Evolutionary conservation across 108 stramenopile genomes (phyloP), one percentile per base, ranked within the genome.

Genomic region (Skeletonema grethae): DNA sequence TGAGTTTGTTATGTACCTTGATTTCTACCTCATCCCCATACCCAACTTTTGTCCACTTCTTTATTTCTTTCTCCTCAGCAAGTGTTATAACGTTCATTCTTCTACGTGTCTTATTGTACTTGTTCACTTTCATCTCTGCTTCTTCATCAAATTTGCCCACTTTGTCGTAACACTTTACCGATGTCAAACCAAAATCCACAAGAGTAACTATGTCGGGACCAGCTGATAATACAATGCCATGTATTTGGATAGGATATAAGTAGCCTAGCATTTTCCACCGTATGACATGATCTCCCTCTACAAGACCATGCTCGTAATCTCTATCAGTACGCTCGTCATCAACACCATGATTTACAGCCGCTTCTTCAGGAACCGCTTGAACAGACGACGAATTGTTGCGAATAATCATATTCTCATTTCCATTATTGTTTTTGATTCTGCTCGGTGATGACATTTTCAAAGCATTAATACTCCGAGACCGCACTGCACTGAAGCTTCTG

Each of bases 121-220:
- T 60, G 6, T 57, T 45, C 10, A 39, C 58, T 15, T 48, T 59
- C 35, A 59, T 58, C 20, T 75, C 78, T 11, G 30, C 72, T 18
- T 70, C 67, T 15, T 65, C 69, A 45, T 70, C 58, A 32, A 60
- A 50, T 8, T 56, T 24, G 0, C 73, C 79, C 13, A 53, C 68
- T 48, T 83, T 76, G 59, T 81, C 75, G n/a, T 15, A 28, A 20
- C 66, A 62, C 18, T 39, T 66, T 1, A 68, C 69, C 28, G 76
- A 60, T 20, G 84, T 81, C 32, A 84, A 63, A 11, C 87, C 87
- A 71, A 85, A 88, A 59, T 88, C 87, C 0, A 79, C 83, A 58
- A 88, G 72, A 18, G 82, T 75, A 12, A 88, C 80, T 4, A 75
- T 63, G 22, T 83, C 79, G 35, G 65, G 76, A 6, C 82, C 82